phyloP scores from a whole-genome alignment of 2,329 filamentous ascomycete species.

The Monosporascus sp. region DNA sequence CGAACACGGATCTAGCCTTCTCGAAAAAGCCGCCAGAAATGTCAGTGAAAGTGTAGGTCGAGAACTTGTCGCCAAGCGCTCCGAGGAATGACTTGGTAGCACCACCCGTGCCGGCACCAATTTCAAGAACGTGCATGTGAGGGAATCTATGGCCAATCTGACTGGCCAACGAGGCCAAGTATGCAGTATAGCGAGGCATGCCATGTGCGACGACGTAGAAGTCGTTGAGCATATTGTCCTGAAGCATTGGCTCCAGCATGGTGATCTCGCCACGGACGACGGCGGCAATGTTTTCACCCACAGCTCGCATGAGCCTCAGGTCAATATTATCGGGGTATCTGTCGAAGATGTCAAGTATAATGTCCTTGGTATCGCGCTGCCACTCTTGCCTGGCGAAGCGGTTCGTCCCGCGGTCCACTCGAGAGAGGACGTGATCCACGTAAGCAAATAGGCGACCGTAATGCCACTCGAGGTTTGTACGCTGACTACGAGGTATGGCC shows the following conservation, averaged over 20 bases:
- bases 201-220: slow-evolving; percentile 16
- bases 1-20: slow-evolving; percentile 24
- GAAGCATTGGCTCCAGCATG: slow-evolving; percentile 27
- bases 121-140: slow-evolving; percentile 29
- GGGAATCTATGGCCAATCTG: slow-evolving; percentile 26
- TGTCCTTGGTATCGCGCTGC: slow-evolving; percentile 1
- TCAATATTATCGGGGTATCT: slow-evolving; percentile 5
- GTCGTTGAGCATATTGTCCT: slow-evolving; percentile 23
- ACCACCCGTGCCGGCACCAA: slow-evolving; percentile 37
- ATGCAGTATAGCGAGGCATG: slow-evolving; percentile 5
- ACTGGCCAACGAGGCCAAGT: slow-evolving; percentile 22
- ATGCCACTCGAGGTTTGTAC: slow-evolving; percentile 4
- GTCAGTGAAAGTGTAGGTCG: slow-evolving; percentile 40
- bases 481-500: not conserved
- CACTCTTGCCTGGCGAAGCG: slow-evolving; percentile 6
- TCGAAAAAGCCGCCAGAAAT: slow-evolving; percentile 34
- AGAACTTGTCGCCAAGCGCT: slow-evolving; percentile 23
- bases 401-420: not conserved
- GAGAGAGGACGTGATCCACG: slow-evolving; percentile 1
- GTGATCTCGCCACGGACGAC: slow-evolving; percentile 26
- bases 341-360: not conserved
- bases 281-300: slow-evolving; percentile 25
- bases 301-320: slow-evolving; percentile 18
- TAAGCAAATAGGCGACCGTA: slow-evolving; percentile 3
- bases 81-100: slow-evolving; percentile 31